These are phyloP conservation scores for Magnaporthiopsis rhizophila DNA, from an alignment of 2,329 filamentous ascomycete species.

Conservation along the genomic window DNA sequence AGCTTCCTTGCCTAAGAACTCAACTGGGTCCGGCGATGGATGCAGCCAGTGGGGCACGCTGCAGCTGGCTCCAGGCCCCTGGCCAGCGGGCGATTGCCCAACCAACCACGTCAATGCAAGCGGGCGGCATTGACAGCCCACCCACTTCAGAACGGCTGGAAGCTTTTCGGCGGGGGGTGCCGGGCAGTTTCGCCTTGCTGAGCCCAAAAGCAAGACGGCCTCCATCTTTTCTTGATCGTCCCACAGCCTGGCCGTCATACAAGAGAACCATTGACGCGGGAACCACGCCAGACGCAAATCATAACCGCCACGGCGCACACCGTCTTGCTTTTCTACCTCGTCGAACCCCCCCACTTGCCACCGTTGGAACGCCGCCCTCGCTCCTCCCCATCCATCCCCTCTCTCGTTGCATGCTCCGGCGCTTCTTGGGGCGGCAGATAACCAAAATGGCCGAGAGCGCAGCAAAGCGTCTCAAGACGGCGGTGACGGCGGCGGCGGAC, in stretches of 20 bases:
- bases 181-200: not conserved
- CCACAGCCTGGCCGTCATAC: too few relatives aligned
- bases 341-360: not conserved
- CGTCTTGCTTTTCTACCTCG: not conserved
- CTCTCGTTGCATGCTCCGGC: constrained; percentile 32
- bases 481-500: not conserved
- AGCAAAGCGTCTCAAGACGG: constrained; percentile 76
- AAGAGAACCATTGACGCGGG: too few relatives aligned
- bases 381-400: not conserved
- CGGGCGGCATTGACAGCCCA: not conserved
- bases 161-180: not conserved
- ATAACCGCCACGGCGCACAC: not conserved
- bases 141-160: not conserved
- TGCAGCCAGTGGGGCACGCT: not conserved
- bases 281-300: not conserved
- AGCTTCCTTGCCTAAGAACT: not conserved
- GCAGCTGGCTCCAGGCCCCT: not conserved
- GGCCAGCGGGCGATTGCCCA: not conserved
- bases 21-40: not conserved
- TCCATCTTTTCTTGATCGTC: too few relatives aligned
- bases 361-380: not conserved
- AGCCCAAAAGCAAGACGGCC: not conserved
- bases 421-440: constrained; percentile 15
- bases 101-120: not conserved
- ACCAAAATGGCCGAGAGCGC: constrained; percentile 57